phyloP scores from a whole-genome alignment of 2,329 filamentous ascomycete genomes.

The Ophiostoma pallidulum region DNA sequence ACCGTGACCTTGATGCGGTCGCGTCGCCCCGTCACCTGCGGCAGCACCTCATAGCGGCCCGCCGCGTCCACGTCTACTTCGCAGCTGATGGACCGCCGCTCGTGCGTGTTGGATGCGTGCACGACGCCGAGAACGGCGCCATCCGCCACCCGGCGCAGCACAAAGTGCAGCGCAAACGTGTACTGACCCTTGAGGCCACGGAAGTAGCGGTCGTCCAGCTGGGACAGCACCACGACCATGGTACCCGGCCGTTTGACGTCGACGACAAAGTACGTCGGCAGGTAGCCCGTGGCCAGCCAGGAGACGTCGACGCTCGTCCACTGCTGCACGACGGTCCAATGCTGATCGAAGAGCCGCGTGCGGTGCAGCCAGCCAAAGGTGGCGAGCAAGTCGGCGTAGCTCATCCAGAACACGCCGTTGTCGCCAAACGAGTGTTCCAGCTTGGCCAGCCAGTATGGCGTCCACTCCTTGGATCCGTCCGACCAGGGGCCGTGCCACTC shows the following conservation, averaged over 20 bases:
- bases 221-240: slow-evolving; percentile 35
- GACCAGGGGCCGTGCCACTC: slow-evolving; percentile 68
- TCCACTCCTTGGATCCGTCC: slow-evolving; percentile 67
- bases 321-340: slow-evolving; percentile 35
- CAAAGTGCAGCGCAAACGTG: slow-evolving; percentile 32
- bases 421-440: slow-evolving; percentile 59
- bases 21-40: slow-evolving; percentile 53
- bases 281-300: slow-evolving; percentile 34
- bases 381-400: slow-evolving; percentile 34
- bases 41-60: slow-evolving; percentile 57
- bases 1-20: slow-evolving; percentile 38
- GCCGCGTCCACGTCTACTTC: slow-evolving; percentile 58
- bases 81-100: slow-evolving; percentile 53
- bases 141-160: slow-evolving; percentile 27
- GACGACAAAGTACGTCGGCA: slow-evolving; percentile 35
- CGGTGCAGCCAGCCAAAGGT: slow-evolving; percentile 36
- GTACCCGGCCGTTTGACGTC: slow-evolving; percentile 32
- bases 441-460: slow-evolving; percentile 59
- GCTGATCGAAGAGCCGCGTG: slow-evolving; percentile 36
- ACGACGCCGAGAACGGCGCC: slow-evolving; percentile 21
- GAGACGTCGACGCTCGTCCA: slow-evolving; percentile 35
- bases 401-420: slow-evolving; percentile 48
- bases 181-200: slow-evolving; percentile 36
- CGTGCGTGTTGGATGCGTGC: slow-evolving; percentile 21
- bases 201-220: slow-evolving; percentile 39